A percentile compares a stretch with the other conserved stretches of the same genome.
These are phyloP conservation scores for Miscanthus sacchariflorus DNA, from an alignment of 202 grass and related monocot species.

Conservation along the genomic window DNA sequence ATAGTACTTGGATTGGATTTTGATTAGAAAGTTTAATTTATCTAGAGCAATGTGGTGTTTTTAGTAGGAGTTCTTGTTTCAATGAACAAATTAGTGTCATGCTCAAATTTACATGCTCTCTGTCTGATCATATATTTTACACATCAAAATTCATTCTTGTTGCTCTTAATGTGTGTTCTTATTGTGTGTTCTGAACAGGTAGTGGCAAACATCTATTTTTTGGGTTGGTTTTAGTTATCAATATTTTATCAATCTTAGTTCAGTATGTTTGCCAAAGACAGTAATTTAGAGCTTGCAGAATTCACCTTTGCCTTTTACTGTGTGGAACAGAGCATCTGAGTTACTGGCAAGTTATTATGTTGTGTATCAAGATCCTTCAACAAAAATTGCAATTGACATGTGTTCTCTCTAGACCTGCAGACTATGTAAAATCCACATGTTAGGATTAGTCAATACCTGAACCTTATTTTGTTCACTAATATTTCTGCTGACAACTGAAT, in stretches of 20 bases:
- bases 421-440: neutral
- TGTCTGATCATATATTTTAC: neutral
- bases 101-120: neutral
- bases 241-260: neutral
- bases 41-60: neutral
- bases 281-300: neutral
- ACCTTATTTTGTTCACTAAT: neutral
- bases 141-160: neutral
- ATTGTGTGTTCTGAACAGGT: neutral
- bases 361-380: neutral
- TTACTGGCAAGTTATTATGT: neutral
- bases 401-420: neutral
- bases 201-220: neutral
- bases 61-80: neutral
- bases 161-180: neutral
- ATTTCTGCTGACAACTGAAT: neutral
- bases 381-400: neutral
- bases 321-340: neutral
- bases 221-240: neutral
- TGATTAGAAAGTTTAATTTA: neutral
- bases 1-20: neutral
- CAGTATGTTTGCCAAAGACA: neutral
- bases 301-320: neutral
- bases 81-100: neutral
- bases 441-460: neutral